These are phyloP conservation scores for Proteromonas lacertae DNA, from an alignment of 352 stramenopile species.

Conservation along the genomic window DNA sequence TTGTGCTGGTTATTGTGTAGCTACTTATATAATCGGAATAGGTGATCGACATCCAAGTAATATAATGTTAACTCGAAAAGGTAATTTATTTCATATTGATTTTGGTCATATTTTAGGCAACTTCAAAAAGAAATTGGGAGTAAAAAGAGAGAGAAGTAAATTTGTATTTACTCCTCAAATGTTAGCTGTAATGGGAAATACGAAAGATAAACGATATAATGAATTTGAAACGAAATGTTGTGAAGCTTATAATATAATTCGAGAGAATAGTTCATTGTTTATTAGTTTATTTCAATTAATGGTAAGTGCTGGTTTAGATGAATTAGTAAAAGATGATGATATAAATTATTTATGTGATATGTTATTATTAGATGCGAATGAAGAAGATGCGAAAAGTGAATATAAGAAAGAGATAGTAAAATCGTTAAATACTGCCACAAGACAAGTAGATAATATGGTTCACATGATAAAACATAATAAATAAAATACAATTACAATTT, in stretches of 20 bases:
- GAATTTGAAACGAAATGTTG: conserved; percentile 5
- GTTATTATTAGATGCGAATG: conserved; percentile 3
- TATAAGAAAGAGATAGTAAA: conserved; percentile 9
- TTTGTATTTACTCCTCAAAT: conserved; percentile 12
- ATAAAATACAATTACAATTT: too few species aligned
- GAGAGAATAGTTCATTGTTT: conserved; percentile 2
- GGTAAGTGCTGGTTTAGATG: conserved; percentile 7
- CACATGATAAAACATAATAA: conserved; percentile 9
- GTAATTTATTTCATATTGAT: conserved; percentile 31
- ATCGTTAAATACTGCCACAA: conserved; percentile 3
- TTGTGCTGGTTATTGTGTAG: conserved; percentile 15
- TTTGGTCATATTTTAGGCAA: conserved; percentile 9
- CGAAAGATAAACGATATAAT: background rate
- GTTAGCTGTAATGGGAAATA: conserved; percentile 5
- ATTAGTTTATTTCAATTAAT: conserved; percentile 8
- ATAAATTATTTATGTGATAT: conserved; percentile 7
- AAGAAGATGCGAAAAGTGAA: conserved; percentile 5
- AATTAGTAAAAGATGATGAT: too few species aligned
- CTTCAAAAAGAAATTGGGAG: conserved; percentile 10
- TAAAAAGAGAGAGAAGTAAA: conserved; percentile 4
- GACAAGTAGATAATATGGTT: conserved; percentile 9
- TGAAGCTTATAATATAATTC: conserved; percentile 9
- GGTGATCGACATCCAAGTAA: conserved; percentile 22
- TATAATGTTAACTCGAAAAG: conserved; percentile 26
- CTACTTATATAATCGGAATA: conserved; percentile 20